phyloP scores from a whole-genome alignment of 2,329 filamentous ascomycete genomes.

The Neodidymelliopsis sp. region DNA sequence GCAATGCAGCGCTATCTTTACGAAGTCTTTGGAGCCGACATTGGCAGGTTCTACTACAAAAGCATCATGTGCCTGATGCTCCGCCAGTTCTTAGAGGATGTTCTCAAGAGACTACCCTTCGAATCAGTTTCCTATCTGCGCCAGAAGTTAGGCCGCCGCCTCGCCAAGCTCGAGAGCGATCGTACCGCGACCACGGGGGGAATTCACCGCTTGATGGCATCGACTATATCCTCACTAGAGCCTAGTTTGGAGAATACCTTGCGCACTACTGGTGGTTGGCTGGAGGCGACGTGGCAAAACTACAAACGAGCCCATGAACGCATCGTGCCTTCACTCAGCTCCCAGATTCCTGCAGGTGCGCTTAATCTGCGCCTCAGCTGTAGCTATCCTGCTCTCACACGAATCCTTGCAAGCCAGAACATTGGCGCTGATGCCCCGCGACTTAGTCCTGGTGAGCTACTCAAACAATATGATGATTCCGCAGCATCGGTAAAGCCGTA shows the following conservation, averaged over 20 bases:
- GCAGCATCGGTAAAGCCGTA: constrained; percentile 25
- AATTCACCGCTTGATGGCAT: neutral
- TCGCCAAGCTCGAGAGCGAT: constrained; percentile 64
- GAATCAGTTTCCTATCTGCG: constrained; percentile 54
- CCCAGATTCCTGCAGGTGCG: constrained; percentile 36
- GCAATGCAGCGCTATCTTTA: constrained; percentile 62
- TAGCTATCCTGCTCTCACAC: constrained; percentile 25
- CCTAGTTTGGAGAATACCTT: constrained; percentile 25
- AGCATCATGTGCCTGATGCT: constrained; percentile 61
- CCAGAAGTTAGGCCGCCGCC: constrained; percentile 63
- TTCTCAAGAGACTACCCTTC: constrained; percentile 30
- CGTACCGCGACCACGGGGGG: neutral
- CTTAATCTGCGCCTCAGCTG: constrained; percentile 27
- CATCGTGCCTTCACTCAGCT: constrained; percentile 53
- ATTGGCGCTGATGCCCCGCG: neutral
- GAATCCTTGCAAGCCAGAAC: neutral
- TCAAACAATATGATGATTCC: constrained; percentile 24
- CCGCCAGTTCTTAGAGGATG: constrained; percentile 56
- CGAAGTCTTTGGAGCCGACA: constrained; percentile 48
- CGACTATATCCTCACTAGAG: constrained; percentile 6
- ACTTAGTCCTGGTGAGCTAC: constrained; percentile 20
- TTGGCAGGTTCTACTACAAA: constrained; percentile 64
- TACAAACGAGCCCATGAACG: constrained; percentile 41
- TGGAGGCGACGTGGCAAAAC: constrained; percentile 32
- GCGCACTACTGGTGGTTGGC: constrained; percentile 15